Evolutionary conservation across 345 rosid species (phyloP).

Genomic region (Cardamine occulta): DNA sequence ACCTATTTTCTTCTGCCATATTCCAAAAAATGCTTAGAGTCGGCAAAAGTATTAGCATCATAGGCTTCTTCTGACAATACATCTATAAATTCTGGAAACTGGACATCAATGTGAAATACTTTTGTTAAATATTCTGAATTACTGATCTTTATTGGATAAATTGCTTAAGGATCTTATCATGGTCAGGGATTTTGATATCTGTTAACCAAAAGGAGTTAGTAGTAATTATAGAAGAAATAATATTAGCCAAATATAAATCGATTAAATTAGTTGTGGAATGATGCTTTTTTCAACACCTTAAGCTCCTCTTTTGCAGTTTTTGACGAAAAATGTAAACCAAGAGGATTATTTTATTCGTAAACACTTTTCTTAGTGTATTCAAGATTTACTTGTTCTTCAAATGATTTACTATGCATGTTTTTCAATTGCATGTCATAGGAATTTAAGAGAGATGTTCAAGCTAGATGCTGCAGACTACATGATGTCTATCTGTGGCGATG

Average conservation of each 20-base stretch:
- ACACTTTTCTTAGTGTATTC: not conserved
- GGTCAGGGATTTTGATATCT: constrained; percentile 1
- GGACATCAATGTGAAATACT: not conserved
- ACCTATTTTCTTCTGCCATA: not conserved
- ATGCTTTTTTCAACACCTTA: not conserved
- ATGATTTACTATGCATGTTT: constrained; percentile 13
- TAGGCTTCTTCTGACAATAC: not conserved
- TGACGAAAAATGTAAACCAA: not conserved
- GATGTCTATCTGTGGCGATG: constrained; percentile 99
- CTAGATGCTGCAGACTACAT: constrained; percentile 98
- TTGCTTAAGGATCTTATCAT: not conserved
- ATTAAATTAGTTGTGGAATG: not conserved
- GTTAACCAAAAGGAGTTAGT: not conserved
- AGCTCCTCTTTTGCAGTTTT: constrained; percentile 1
- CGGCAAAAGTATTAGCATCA: not conserved
- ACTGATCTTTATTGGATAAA: not conserved
- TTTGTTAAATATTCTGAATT: not conserved
- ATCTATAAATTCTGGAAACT: not conserved
- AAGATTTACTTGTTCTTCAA: constrained; percentile 19
- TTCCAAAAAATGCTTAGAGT: constrained; percentile 4
- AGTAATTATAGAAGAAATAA: not conserved
- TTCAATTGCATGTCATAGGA: constrained; percentile 56
- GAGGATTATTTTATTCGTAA: not conserved
- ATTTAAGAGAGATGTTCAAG: constrained; percentile 96
- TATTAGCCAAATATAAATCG: not conserved